These are phyloP conservation scores for Hypsizygus ulmarius DNA, from an alignment of 1,284 basidiomycete genomes.

Conservation along the genomic window DNA sequence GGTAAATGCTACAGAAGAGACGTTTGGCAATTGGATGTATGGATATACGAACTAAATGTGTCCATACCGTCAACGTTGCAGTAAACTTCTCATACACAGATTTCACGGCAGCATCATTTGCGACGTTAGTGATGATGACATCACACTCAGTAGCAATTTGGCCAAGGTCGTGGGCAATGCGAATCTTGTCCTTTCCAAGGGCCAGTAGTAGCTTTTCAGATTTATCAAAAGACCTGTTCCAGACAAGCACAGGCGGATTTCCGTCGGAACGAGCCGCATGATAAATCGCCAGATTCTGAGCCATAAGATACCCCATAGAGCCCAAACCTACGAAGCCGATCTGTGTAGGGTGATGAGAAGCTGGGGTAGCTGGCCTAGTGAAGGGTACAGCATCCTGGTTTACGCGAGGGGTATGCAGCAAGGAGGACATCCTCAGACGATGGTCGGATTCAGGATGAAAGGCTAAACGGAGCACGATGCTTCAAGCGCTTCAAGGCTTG, in stretches of 20 bases:
- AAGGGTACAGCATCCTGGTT: constrained; percentile 42
- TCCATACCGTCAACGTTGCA: constrained; percentile 46
- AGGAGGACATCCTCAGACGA: constrained; percentile 21
- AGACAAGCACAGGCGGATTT: constrained; percentile 54
- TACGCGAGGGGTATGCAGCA: constrained; percentile 17
- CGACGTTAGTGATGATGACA: constrained; percentile 77
- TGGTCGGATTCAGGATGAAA: constrained; percentile 3
- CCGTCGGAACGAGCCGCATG: constrained; percentile 33
- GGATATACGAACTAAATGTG: neutral
- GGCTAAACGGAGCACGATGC: neutral
- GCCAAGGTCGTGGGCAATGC: constrained; percentile 51
- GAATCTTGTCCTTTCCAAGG: constrained; percentile 49
- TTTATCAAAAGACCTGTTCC: constrained; percentile 65
- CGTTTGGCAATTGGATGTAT: constrained; percentile 6
- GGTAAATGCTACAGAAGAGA: constrained; percentile 33
- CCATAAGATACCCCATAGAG: constrained; percentile 73
- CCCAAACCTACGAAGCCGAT: constrained; percentile 69
- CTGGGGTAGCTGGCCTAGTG: constrained; percentile 39
- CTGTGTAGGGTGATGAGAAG: constrained; percentile 19
- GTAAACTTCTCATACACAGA: constrained; percentile 65
- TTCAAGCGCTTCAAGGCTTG: neutral
- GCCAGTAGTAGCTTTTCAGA: constrained; percentile 54
- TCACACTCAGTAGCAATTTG: constrained; percentile 70
- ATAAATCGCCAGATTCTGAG: constrained; percentile 67
- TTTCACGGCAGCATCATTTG: constrained; percentile 72